Conservation (phyloP, 495 filamentous ascomycete genomes). For the Hypoxylon fuscum region DNA sequence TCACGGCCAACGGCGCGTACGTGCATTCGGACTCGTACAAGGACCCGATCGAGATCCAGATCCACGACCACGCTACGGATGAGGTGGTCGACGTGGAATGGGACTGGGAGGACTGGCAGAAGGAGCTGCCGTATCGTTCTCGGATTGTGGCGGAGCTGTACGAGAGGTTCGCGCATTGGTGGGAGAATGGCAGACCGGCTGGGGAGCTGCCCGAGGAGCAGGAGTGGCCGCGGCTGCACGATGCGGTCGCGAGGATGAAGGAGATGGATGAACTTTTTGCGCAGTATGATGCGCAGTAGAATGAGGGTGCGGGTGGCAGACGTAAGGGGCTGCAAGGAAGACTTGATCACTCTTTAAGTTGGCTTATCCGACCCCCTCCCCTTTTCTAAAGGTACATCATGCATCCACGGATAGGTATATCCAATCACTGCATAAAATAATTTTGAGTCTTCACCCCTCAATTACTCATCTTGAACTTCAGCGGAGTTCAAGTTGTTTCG, state of each 20-base stretch:
- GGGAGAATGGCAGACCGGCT: conserved; percentile 17
- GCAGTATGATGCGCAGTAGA: conserved; percentile 47
- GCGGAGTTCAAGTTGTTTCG: too few species aligned
- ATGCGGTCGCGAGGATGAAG: conserved; percentile 36
- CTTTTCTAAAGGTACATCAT: too few species aligned
- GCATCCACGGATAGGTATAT: too few species aligned
- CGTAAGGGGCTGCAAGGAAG: too few species aligned
- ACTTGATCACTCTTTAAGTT: too few species aligned
- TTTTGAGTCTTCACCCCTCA: too few species aligned
- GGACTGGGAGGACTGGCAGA: conserved; percentile 53
- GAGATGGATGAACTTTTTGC: conserved; percentile 53
- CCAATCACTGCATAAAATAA: too few species aligned
- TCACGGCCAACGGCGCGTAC: conserved; percentile 48
- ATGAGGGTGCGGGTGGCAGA: not conserved
- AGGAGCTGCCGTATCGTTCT: conserved; percentile 46
- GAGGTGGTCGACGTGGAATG: conserved; percentile 54
- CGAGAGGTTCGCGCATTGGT: conserved; percentile 54
- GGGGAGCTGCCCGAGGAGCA: conserved; percentile 32
- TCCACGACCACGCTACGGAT: conserved; percentile 54
- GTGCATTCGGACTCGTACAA: conserved; percentile 49
- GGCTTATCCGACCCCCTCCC: too few species aligned
- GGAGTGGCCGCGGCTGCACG: conserved; percentile 34
- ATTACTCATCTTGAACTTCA: too few species aligned
- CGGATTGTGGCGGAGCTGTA: conserved; percentile 60
- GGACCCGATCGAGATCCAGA: conserved; percentile 49